These are phyloP conservation scores for Boletellus ananiceps DNA, from an alignment of 768 basidiomycete genomes.

Conservation along the genomic window DNA sequence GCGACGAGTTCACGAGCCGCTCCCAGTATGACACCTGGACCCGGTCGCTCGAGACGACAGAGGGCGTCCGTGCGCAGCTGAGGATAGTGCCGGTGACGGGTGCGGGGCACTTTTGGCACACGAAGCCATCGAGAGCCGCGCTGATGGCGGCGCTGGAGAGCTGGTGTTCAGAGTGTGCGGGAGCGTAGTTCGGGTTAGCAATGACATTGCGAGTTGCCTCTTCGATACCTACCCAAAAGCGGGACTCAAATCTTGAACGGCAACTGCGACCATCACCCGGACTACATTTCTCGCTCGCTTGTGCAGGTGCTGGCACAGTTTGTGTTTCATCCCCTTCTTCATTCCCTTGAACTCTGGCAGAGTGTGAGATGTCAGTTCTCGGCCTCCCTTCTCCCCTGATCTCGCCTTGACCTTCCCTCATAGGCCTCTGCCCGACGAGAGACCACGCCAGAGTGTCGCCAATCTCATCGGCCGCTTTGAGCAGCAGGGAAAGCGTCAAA, in stretches of 20 bases:
- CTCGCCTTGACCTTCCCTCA: constrained; percentile 14
- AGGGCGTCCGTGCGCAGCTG: constrained; percentile 26
- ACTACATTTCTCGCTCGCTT: constrained; percentile 17
- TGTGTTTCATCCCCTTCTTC: constrained; percentile 11
- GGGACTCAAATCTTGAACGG: constrained; percentile 13
- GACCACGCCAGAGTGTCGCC: constrained; percentile 80
- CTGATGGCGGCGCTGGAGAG: constrained; percentile 17
- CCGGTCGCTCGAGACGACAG: constrained; percentile 31
- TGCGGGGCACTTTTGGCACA: constrained; percentile 69
- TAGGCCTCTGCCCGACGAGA: constrained; percentile 86
- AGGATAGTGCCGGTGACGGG: constrained; percentile 37
- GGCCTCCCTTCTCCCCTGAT: constrained; percentile 4
- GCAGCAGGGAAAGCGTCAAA: constrained; percentile 67
- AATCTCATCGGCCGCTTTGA: constrained; percentile 90
- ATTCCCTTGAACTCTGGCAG: constrained; percentile 14
- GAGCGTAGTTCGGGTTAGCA: neutral
- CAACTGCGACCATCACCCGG: constrained; percentile 27
- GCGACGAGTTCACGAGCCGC: constrained; percentile 64
- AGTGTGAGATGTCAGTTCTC: constrained; percentile 28
- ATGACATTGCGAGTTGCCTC: too few species aligned
- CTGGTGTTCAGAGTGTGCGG: constrained; percentile 10
- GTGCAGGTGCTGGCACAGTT: constrained; percentile 4
- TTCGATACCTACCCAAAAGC: constrained; percentile 8
- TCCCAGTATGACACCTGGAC: constrained; percentile 56
- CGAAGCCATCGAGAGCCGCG: constrained; percentile 19